Base-by-base conservation (phyloP, 2,329 filamentous ascomycete species). In the Clonostachys solani region DNA sequence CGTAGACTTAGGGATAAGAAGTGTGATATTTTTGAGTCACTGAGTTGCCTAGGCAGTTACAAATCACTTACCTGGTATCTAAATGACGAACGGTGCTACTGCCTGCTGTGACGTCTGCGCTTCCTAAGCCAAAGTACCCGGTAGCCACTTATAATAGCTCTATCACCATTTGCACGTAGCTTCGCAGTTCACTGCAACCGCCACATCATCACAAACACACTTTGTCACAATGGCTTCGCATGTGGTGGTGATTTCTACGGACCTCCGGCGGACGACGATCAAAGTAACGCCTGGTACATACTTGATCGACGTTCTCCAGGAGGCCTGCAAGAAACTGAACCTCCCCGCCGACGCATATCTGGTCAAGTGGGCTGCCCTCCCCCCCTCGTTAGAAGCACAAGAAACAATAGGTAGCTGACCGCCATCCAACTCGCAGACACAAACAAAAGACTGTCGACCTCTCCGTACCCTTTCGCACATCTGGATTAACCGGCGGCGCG, bases 371-470 rank as follows among this genome's bases (percentile, higher is more conserved):
- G 72, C 54, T 9, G 15, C 16, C 23, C 15, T 15, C 36, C 36
- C 3, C 36, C 36, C 36, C 36, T n/a, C 23, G 8, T 29, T 29
- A 10, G 23, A 29, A 29, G 23, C 23, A 29, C 23, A 29, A 6
- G 5, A n/a, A 23, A 17, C 43, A 12, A 8, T 34, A 23, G 9
- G n/a, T 12, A 35, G 12, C 8, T 36, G 3, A 45, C 29, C 12
- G 13, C 16, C n/a, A n/a, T 42, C 15, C 5, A 35, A 16, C 17
- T 23, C 16, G n/a, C 48, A 91, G 87, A 59, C 75, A 92, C 65
- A 91, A 90, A 63, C 88, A 92, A 66, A 96, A 92, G 61, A 76
- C 82, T 34, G 74, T 99, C 49, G 91, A 96, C 59, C 79, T 99
- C 9, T 92, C 91, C 7, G 78, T 90, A 47, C 86, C 89, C 40